Evolutionary conservation across 2,329 filamentous ascomycete genomes (phyloP).

Genomic region (Fusarium heterosporum): DNA sequence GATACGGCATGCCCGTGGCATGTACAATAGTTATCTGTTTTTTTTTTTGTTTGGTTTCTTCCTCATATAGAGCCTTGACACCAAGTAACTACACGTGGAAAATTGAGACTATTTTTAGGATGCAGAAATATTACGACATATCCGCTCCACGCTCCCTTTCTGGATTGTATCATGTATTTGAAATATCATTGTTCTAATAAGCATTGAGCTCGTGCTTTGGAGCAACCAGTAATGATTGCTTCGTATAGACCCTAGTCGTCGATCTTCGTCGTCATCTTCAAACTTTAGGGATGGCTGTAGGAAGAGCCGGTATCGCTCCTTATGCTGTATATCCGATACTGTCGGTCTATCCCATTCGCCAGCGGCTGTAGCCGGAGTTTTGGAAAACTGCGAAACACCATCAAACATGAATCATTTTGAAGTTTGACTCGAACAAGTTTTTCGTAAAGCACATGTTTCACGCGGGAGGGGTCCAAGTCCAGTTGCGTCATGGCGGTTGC

Average conservation of each 20-base stretch:
- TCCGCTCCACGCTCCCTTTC: neutral
- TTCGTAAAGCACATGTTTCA: neutral
- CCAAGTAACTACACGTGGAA: neutral
- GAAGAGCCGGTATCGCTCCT: neutral
- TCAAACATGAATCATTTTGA: neutral
- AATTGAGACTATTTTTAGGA: neutral
- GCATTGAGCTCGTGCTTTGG: neutral
- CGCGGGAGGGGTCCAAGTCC: neutral
- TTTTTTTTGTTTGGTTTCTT: no score
- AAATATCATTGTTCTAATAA: neutral
- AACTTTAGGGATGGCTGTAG: neutral
- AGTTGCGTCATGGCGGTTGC: conserved; percentile 19
- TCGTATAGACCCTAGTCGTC: neutral
- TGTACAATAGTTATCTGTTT: no score
- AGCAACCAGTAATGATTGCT: neutral
- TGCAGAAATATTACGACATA: neutral
- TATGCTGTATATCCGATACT: neutral
- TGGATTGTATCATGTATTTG: neutral
- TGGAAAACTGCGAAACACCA: conserved; percentile 2
- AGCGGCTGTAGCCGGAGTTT: neutral
- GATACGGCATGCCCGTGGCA: neutral
- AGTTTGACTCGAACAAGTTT: neutral
- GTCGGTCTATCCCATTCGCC: neutral
- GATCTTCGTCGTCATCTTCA: conserved; percentile 3
- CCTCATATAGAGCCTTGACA: no score